phyloP scores from a whole-genome alignment of 441 rosid genomes.

The Codiaeum variegatum region DNA sequence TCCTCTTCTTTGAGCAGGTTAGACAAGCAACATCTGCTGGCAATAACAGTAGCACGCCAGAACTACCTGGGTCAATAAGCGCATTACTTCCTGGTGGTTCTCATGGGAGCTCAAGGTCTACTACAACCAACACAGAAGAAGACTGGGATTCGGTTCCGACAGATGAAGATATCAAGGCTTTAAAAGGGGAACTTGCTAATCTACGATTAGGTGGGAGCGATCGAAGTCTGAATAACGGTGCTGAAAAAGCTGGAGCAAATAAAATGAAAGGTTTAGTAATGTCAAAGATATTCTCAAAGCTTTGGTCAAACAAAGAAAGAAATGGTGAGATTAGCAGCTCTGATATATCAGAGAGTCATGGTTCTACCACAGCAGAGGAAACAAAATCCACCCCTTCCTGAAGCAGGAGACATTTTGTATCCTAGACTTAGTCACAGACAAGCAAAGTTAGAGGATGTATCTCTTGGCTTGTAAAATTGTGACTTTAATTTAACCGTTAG shows the following conservation, averaged over 20 bases:
- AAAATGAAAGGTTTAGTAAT: constrained; percentile 60
- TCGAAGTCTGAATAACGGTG: constrained; percentile 26
- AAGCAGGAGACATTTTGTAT: constrained; percentile 73
- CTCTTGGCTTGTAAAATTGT: constrained; percentile 34
- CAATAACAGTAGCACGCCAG: constrained; percentile 48
- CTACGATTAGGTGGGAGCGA: constrained; percentile 33
- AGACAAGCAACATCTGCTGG: constrained; percentile 54
- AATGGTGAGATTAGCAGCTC: constrained; percentile 66
- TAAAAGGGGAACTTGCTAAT: constrained; percentile 33
- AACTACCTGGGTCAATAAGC: constrained; percentile 40
- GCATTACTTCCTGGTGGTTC: constrained; percentile 56
- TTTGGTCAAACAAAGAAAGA: constrained; percentile 62
- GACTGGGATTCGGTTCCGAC: constrained; percentile 52
- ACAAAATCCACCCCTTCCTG: constrained; percentile 60
- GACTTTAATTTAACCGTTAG: constrained; percentile 25
- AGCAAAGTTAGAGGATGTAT: not conserved
- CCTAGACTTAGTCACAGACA: constrained; percentile 28
- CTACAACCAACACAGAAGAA: constrained; percentile 51
- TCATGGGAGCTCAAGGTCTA: constrained; percentile 36
- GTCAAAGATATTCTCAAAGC: constrained; percentile 71
- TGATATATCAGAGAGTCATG: constrained; percentile 82
- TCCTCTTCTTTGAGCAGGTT: constrained; percentile 82
- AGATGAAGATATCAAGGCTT: constrained; percentile 41
- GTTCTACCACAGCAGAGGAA: constrained; percentile 49
- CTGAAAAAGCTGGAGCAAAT: constrained; percentile 43